Evolutionary conservation across 2,329 filamentous ascomycete genomes (phyloP).

Genomic region (Diplodia sapinea): DNA sequence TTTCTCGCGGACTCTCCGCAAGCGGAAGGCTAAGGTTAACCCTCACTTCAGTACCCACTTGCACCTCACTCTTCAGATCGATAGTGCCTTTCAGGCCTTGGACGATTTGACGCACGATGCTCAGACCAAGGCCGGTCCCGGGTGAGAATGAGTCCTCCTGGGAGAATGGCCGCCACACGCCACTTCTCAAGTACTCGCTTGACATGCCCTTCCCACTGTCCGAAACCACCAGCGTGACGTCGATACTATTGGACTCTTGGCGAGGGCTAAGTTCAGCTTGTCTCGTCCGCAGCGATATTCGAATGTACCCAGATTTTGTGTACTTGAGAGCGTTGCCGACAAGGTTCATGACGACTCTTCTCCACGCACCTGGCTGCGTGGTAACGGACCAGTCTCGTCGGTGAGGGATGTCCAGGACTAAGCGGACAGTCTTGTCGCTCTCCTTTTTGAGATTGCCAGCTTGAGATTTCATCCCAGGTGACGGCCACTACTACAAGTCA

Average conservation of each 20-base stretch:
- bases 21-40: constrained; percentile 26
- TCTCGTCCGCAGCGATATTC: constrained; percentile 21
- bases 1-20: background rate
- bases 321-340: constrained; percentile 69
- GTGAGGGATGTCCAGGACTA: constrained; percentile 61
- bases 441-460: background rate
- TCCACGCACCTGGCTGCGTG: constrained; percentile 59
- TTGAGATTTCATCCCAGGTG: background rate
- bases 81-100: constrained; percentile 30
- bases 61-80: constrained; percentile 29
- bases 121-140: constrained; percentile 34
- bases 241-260: constrained; percentile 39
- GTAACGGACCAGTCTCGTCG: constrained; percentile 58
- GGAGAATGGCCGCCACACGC: constrained; percentile 33
- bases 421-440: constrained; percentile 34
- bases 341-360: constrained; percentile 67
- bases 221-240: constrained; percentile 30
- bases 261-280: background rate
- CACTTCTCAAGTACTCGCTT: constrained; percentile 28
- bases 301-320: constrained; percentile 44
- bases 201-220: constrained; percentile 35
- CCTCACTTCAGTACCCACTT: constrained; percentile 32
- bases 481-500: background rate
- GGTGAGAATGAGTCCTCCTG: constrained; percentile 34
- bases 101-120: constrained; percentile 34